Percentiles rank a stretch among this genome's conserved stretches.
Evolutionary conservation across 768 basidiomycete genomes (phyloP).

Genomic region (Neoboletus subvelutipes): DNA sequence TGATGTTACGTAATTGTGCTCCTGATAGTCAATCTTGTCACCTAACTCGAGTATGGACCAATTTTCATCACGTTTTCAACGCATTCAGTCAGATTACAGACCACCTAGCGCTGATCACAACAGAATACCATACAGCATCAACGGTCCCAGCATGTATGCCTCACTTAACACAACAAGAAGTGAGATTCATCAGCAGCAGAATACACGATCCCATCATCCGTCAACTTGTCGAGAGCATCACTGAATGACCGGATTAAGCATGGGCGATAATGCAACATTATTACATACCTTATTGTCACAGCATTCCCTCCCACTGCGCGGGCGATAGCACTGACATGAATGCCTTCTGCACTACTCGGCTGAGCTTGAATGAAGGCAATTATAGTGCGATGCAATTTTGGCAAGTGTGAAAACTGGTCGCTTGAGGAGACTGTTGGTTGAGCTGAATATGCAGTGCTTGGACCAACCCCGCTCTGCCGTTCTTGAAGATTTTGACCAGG

Average conservation of each 20-base stretch:
- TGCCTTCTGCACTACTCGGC: conserved; percentile 57
- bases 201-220: conserved; percentile 79
- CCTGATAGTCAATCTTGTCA: not conserved
- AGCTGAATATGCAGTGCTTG: conserved; percentile 45
- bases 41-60: not conserved
- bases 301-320: conserved; percentile 59
- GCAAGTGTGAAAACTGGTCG: conserved; percentile 56
- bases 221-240: conserved; percentile 70
- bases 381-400: conserved; percentile 60
- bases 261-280: not conserved
- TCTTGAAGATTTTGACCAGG: conserved; percentile 29
- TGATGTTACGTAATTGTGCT: conserved; percentile 8
- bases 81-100: not conserved
- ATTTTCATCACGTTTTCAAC: not conserved
- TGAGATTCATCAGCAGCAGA: conserved; percentile 84
- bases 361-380: conserved; percentile 57
- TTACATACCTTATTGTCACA: conserved; percentile 58
- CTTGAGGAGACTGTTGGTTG: conserved; percentile 32
- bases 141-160: not conserved
- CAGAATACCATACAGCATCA: not conserved
- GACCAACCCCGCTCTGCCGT: conserved; percentile 10
- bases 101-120: not conserved
- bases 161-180: conserved; percentile 50
- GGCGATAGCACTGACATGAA: conserved; percentile 72
- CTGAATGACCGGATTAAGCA: conserved; percentile 36